These are phyloP conservation scores for Poa pratensis DNA, from an alignment of 176 grass and related monocot species.

Conservation along the genomic window DNA sequence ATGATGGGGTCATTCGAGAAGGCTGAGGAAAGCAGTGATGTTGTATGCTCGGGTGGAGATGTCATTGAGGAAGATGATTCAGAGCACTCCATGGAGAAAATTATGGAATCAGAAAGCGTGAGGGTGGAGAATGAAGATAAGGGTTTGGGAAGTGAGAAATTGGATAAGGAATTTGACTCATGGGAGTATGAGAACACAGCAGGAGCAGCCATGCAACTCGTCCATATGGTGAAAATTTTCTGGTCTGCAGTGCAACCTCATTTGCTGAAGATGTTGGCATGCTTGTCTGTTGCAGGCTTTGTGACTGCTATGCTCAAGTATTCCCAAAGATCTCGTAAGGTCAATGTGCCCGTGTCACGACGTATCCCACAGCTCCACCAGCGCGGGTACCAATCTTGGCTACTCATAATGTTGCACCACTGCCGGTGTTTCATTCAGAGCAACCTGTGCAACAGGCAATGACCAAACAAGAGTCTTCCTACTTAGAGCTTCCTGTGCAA, in stretches of 20 bases:
- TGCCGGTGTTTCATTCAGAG: neutral
- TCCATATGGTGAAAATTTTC: neutral
- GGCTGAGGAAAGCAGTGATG: neutral
- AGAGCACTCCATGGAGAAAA: neutral
- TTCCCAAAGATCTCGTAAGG: conserved; percentile 30
- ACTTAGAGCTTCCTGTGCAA: conserved; percentile 16
- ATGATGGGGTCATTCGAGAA: no score
- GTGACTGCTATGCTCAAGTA: conserved; percentile 40
- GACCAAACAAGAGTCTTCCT: neutral
- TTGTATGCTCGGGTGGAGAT: conserved; percentile 12
- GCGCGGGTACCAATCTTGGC: conserved; percentile 16
- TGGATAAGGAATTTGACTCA: conserved; percentile 10
- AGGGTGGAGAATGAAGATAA: neutral
- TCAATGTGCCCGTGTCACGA: neutral
- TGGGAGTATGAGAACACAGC: conserved; percentile 42
- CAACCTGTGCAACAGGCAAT: neutral
- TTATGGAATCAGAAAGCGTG: neutral
- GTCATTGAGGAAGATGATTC: neutral
- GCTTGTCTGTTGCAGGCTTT: conserved; percentile 35
- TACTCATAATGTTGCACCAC: neutral
- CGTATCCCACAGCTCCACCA: neutral
- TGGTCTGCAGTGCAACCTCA: conserved; percentile 39
- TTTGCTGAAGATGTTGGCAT: conserved; percentile 36
- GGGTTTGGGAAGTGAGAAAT: neutral
- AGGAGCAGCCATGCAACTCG: conserved; percentile 33